phyloP scores from a whole-genome alignment of 345 rosid genomes.

The Euphorbia peplus region DNA sequence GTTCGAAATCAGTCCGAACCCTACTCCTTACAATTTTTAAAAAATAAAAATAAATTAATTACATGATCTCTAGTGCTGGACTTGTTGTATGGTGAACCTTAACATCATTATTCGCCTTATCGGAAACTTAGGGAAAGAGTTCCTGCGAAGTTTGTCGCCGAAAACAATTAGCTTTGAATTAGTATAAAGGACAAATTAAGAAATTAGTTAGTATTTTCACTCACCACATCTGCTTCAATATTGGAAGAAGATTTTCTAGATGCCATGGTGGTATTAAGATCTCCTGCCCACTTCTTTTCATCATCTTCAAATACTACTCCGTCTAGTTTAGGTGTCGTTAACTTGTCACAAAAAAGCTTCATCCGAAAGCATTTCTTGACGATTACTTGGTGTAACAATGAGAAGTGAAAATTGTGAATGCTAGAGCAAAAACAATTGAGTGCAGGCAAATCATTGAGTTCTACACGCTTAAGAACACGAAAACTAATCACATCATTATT shows the following conservation, averaged over 20 bases:
- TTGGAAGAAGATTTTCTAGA: neutral
- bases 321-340: neutral
- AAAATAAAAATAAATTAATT: too few species aligned
- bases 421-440: constrained; percentile 3
- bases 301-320: neutral
- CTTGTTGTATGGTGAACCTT: too few species aligned
- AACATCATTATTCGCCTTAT: too few species aligned
- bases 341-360: neutral
- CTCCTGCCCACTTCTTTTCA: neutral
- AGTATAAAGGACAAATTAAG: too few species aligned
- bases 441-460: neutral
- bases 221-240: too few species aligned
- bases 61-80: too few species aligned
- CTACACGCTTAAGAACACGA: neutral
- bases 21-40: too few species aligned
- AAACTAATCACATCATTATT: constrained; percentile 10
- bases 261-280: constrained; percentile 2
- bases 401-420: neutral
- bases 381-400: neutral
- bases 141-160: too few species aligned
- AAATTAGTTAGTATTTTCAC: too few species aligned
- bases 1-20: too few species aligned
- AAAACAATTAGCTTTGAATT: too few species aligned
- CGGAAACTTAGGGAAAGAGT: too few species aligned
- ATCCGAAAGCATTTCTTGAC: neutral